Conservation (phyloP, 768 basidiomycete genomes). For the Kwoniella heveanensis region DNA sequence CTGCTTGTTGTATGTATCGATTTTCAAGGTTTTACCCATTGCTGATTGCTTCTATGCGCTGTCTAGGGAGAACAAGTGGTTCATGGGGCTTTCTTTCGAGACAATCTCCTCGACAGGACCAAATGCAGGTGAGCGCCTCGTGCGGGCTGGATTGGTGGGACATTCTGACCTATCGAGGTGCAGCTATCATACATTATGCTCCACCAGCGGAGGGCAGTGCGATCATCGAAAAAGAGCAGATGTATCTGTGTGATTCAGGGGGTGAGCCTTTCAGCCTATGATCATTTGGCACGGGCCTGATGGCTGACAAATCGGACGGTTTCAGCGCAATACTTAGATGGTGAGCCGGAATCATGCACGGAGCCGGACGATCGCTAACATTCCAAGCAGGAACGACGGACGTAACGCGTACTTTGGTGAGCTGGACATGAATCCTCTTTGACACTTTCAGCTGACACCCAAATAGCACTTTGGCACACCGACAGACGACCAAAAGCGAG, state of each 20-base stretch:
- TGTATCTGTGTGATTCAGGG: slow-evolving; percentile 85
- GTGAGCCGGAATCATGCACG: slow-evolving; percentile 12
- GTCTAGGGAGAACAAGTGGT: slow-evolving; percentile 70
- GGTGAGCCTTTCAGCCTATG: slow-evolving; percentile 58
- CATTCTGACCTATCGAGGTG: slow-evolving; percentile 2
- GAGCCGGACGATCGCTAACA: slow-evolving; percentile 9
- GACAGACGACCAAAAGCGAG: slow-evolving; percentile 75
- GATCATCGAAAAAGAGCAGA: slow-evolving; percentile 64
- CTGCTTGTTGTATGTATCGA: slow-evolving; percentile 20
- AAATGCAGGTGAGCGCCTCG: slow-evolving; percentile 70
- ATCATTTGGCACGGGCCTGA: neutral
- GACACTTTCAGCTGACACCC: neutral
- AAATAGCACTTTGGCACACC: slow-evolving; percentile 83
- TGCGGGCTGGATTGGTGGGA: neutral
- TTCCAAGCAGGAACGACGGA: slow-evolving; percentile 73
- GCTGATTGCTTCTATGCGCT: too few relatives aligned
- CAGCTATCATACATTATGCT: slow-evolving; percentile 90
- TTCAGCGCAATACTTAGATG: slow-evolving; percentile 80
- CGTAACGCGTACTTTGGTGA: slow-evolving; percentile 82
- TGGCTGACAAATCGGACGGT: slow-evolving; percentile 7
- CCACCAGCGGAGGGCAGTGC: slow-evolving; percentile 76
- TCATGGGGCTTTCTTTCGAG: slow-evolving; percentile 83
- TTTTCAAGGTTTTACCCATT: too few relatives aligned
- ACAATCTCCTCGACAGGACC: slow-evolving; percentile 93
- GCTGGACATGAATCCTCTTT: slow-evolving; percentile 26